A percentile compares a stretch with the other conserved stretches of the same genome.
Conservation (phyloP, 768 basidiomycete genomes). For the Hygrophorus russula region DNA sequence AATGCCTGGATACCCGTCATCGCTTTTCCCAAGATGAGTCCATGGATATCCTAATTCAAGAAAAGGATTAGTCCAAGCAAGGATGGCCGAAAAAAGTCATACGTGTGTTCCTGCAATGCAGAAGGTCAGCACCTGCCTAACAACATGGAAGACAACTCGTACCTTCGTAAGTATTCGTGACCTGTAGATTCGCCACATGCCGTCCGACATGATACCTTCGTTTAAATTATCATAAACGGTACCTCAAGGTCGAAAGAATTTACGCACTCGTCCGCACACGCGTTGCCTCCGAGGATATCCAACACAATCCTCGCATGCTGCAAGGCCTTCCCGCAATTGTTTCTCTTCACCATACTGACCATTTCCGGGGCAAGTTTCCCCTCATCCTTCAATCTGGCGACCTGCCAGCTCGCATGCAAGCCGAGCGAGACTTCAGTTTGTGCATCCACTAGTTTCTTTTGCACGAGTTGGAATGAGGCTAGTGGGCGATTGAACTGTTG, state of each 20-base stretch:
- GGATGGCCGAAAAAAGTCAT: constrained; percentile 12
- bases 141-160: constrained; percentile 9
- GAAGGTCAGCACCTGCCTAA: not conserved
- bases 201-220: constrained; percentile 84
- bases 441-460: constrained; percentile 94
- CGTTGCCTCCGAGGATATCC: constrained; percentile 93
- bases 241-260: not conserved
- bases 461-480: constrained; percentile 93
- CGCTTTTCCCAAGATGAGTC: constrained; percentile 89
- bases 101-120: constrained; percentile 44
- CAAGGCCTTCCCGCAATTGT: constrained; percentile 91
- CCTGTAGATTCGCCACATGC: constrained; percentile 89
- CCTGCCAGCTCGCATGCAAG: constrained; percentile 62
- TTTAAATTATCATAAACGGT: not conserved
- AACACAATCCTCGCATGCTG: constrained; percentile 70
- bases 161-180: constrained; percentile 96
- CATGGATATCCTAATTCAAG: constrained; percentile 63
- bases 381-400: constrained; percentile 79
- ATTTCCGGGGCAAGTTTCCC: constrained; percentile 75
- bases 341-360: constrained; percentile 90
- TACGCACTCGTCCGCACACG: constrained; percentile 81
- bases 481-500: constrained; percentile 85
- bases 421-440: constrained; percentile 79
- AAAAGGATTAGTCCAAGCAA: constrained; percentile 7
- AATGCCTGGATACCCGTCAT: constrained; percentile 88